Evolutionary conservation across 139 green algal species (phyloP), one percentile per base, ranked within the genome.

Genomic region (Chlamydomonas urium): DNA sequence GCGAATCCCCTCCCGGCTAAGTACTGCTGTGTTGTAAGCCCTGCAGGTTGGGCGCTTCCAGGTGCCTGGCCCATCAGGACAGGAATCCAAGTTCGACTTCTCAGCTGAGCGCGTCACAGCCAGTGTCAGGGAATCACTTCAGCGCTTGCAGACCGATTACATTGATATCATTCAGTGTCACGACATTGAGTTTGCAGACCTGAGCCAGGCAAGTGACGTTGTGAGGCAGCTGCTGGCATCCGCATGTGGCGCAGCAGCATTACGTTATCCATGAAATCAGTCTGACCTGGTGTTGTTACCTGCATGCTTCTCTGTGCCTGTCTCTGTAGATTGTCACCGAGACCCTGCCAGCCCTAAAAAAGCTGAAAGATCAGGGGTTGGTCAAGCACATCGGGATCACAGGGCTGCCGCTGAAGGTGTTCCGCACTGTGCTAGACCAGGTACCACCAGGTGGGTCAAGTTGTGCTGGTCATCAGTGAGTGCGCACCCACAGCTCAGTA

Each of bases 111-210:
- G 90, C 8, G 85, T 98, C 0, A 91, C 80, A 0, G 45, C 48
- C 29, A 91, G 84, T 29, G 84, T 98, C 58, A 56, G 80, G 0
- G 92, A 98, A 76, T 91, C 79, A 0, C 76, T 97, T 53, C 32
- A 75, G 59, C 80, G 92, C 23, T 83, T 98, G 48, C 77, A 71
- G 35, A 56, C 38, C 23, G 35, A 57, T 17, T 59, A 71, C 63
- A 71, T 71, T n/a, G 63, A 71, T 34, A 56, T 71, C 36, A 71
- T 71, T 23, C 63, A 71, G 37, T 91, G 81, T 65, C 94, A 98
- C 68, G 94, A 98, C 80, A 96, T 98, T 1, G 94, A 98, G 83
- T 98, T 97, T 75, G 87, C 71, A 0, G 67, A 87, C 35, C 73
- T 98, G 4, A 81, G 95, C 37, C 88, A 96, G n/a, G n/a, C n/a